Conservation (phyloP, 305 asterid species). For the Solanum aculeatissimum region DNA sequence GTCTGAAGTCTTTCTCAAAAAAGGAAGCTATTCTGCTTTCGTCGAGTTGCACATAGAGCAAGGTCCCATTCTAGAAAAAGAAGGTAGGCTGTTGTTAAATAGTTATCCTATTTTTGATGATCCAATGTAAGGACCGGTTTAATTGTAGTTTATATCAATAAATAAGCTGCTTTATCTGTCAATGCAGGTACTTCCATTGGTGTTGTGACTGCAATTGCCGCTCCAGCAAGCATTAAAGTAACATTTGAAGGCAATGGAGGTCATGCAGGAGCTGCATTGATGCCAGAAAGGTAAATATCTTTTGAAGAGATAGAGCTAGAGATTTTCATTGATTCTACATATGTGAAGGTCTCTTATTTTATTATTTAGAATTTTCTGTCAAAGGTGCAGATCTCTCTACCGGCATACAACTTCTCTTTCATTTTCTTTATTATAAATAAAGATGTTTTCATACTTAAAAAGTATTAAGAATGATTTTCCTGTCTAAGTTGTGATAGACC, state of each 20-base stretch:
- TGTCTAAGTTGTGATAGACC: background rate
- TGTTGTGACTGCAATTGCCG: constrained; percentile 92
- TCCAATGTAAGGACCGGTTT: background rate
- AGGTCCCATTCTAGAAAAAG: constrained; percentile 93
- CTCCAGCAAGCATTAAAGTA: constrained; percentile 94
- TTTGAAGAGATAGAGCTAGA: background rate
- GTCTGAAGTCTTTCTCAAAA: constrained; percentile 48
- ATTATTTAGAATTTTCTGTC: background rate
- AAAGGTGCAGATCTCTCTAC: background rate
- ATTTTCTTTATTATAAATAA: background rate
- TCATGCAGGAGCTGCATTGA: constrained; percentile 92
- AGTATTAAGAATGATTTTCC: background rate
- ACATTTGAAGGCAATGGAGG: constrained; percentile 94
- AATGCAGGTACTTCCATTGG: constrained; percentile 51
- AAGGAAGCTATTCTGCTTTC: constrained; percentile 74
- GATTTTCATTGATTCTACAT: background rate
- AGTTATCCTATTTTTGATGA: background rate
- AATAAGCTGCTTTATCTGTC: background rate
- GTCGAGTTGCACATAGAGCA: constrained; percentile 94
- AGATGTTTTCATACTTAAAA: background rate
- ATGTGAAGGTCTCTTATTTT: background rate
- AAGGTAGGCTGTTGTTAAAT: constrained; percentile 33
- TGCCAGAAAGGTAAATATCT: constrained; percentile 57
- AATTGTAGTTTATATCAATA: background rate
- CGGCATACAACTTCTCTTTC: background rate